Evolutionary conservation across 1,284 basidiomycete genomes (phyloP).

Genomic region (Lentinula novae-zelandiae): DNA sequence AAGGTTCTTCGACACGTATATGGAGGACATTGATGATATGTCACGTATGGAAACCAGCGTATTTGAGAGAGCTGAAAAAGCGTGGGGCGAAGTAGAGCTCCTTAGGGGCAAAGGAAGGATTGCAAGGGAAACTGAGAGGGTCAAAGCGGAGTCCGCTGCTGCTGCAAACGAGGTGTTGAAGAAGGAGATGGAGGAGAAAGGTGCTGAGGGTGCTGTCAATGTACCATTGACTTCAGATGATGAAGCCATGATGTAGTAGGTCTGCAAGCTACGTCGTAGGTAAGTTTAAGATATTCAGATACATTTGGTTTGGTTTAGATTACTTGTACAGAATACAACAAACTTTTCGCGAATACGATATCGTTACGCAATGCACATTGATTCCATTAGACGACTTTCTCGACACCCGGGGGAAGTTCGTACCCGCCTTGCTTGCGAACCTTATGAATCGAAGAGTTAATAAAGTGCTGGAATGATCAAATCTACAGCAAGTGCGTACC

Average conservation of each 20-base stretch:
- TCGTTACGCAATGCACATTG: not conserved
- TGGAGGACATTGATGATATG: conserved; percentile 6
- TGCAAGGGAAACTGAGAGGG: conserved; percentile 49
- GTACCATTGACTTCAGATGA: not conserved
- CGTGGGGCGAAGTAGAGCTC: conserved; percentile 60
- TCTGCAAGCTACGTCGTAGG: no score
- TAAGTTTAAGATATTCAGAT: not conserved
- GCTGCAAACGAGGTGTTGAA: not conserved
- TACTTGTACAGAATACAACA: no score
- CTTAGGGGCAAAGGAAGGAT: conserved; percentile 67
- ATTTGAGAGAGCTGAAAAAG: not conserved
- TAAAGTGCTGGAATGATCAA: not conserved
- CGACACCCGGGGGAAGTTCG: conserved; percentile 34
- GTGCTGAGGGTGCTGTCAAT: not conserved
- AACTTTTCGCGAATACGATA: no score
- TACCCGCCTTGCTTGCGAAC: conserved; percentile 41
- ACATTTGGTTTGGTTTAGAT: no score
- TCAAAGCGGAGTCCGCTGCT: conserved; percentile 5
- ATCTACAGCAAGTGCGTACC: conserved; percentile 36
- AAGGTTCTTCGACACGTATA: conserved; percentile 46
- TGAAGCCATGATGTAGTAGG: not conserved
- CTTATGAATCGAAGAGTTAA: conserved; percentile 18
- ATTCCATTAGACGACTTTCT: conserved; percentile 27
- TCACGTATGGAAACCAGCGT: not conserved
- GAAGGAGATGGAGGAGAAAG: conserved; percentile 1